phyloP scores from a whole-genome alignment of 495 filamentous ascomycete genomes.

The Xanthoparmelia taractica region DNA sequence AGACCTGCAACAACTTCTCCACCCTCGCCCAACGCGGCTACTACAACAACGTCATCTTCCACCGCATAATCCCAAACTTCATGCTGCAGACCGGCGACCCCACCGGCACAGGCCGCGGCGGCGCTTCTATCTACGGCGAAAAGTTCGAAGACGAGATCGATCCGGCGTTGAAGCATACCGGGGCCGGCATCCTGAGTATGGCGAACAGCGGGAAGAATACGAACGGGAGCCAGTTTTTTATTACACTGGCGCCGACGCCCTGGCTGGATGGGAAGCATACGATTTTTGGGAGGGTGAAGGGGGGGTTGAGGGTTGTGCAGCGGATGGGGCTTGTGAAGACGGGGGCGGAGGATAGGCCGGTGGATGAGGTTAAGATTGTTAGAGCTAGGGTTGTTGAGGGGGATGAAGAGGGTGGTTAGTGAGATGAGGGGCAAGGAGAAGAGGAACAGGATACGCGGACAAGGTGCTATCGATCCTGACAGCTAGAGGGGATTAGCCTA shows the following conservation, averaged over 20 bases:
- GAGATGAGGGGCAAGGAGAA: no score
- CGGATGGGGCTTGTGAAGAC: conserved; percentile 90
- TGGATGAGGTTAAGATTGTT: conserved; percentile 76
- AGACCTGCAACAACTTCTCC: conserved; percentile 81
- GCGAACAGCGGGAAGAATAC: conserved; percentile 91
- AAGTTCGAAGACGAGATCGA: conserved; percentile 93
- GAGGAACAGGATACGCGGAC: background rate
- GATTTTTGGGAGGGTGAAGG: conserved; percentile 89
- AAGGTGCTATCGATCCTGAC: background rate
- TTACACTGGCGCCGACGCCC: conserved; percentile 89
- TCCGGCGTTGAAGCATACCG: conserved; percentile 75
- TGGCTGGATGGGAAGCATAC: conserved; percentile 98
- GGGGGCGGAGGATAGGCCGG: conserved; percentile 66
- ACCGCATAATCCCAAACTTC: conserved; percentile 92
- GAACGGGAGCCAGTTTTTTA: conserved; percentile 77
- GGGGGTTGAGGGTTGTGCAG: conserved; percentile 72
- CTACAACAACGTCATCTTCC: conserved; percentile 79
- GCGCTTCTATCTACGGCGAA: conserved; percentile 82
- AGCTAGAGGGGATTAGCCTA: no score
- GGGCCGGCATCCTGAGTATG: conserved; percentile 90
- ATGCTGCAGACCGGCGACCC: conserved; percentile 97
- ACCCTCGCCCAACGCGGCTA: conserved; percentile 73
- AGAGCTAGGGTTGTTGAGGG: conserved; percentile 58
- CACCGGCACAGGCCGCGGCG: conserved; percentile 90
- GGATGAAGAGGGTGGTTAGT: conserved; percentile 35